phyloP scores from a whole-genome alignment of 768 basidiomycete genomes.

The Suillus fuscotomentosus region DNA sequence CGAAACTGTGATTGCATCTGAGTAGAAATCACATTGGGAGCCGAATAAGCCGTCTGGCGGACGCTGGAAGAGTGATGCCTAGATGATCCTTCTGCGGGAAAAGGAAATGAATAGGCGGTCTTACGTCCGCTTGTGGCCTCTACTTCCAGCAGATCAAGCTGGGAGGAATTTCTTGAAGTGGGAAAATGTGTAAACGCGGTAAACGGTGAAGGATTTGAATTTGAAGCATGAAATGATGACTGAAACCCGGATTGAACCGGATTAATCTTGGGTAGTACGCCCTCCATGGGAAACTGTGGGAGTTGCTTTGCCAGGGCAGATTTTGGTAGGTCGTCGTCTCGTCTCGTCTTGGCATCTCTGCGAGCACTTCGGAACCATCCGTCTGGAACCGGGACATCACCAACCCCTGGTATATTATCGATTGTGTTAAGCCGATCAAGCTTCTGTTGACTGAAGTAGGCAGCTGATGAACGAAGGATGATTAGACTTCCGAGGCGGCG shows the following conservation, averaged over 20 bases:
- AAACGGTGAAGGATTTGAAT: slow-evolving; percentile 15
- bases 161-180: slow-evolving; percentile 27
- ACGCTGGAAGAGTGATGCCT: slow-evolving; percentile 16
- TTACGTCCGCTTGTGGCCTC: slow-evolving; percentile 24
- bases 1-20: slow-evolving; percentile 17
- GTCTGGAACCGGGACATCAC: slow-evolving; percentile 66
- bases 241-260: slow-evolving; percentile 12
- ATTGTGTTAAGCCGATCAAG: slow-evolving; percentile 71
- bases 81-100: slow-evolving; percentile 17
- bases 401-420: slow-evolving; percentile 65
- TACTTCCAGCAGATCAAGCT: slow-evolving; percentile 17
- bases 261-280: slow-evolving; percentile 19
- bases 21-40: slow-evolving; percentile 24
- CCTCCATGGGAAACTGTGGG: slow-evolving; percentile 33
- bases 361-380: slow-evolving; percentile 81
- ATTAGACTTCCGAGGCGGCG: slow-evolving; percentile 17
- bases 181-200: slow-evolving; percentile 31
- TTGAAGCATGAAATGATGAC: slow-evolving; percentile 21
- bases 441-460: slow-evolving; percentile 80
- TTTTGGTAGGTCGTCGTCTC: slow-evolving; percentile 43
- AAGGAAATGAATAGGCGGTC: slow-evolving; percentile 29
- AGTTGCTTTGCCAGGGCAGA: slow-evolving; percentile 43
- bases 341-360: slow-evolving; percentile 51
- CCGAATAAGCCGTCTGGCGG: slow-evolving; percentile 33
- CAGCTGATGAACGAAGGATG: slow-evolving; percentile 46